A percentile compares a stretch with the other conserved stretches of the same genome.
Evolutionary conservation across 2,329 filamentous ascomycete species (phyloP).

Genomic region (Apiospora pterosperma): DNA sequence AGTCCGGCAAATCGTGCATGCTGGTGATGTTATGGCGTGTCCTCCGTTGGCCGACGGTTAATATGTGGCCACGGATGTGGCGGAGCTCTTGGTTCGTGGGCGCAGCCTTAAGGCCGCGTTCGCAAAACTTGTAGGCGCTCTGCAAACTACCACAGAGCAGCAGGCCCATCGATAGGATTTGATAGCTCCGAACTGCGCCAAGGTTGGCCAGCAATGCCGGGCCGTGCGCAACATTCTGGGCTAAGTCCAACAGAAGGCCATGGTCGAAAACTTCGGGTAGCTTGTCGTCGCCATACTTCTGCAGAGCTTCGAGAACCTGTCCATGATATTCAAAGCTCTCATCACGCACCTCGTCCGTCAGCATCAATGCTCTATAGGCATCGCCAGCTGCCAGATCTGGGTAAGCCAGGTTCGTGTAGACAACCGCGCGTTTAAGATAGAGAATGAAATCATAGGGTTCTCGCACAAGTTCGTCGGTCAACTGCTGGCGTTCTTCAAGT

Average conservation of each 20-base stretch:
- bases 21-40: slow-evolving; percentile 44
- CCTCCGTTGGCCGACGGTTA: slow-evolving; percentile 46
- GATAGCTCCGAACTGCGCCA: slow-evolving; percentile 54
- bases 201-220: slow-evolving; percentile 29
- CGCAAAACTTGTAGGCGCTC: slow-evolving; percentile 64
- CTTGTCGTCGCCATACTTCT: slow-evolving; percentile 31
- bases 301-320: slow-evolving; percentile 53
- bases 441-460: slow-evolving; percentile 60
- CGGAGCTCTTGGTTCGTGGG: slow-evolving; percentile 54
- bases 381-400: slow-evolving; percentile 87
- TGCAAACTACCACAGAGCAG: slow-evolving; percentile 65
- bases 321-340: slow-evolving; percentile 83
- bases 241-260: slow-evolving; percentile 34
- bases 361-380: slow-evolving; percentile 83
- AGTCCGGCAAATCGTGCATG: slow-evolving; percentile 60
- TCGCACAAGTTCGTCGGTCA: slow-evolving; percentile 52
- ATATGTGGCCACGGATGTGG: slow-evolving; percentile 51
- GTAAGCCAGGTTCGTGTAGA: slow-evolving; percentile 75
- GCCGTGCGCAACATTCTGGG: slow-evolving; percentile 7
- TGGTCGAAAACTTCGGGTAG: slow-evolving; percentile 44
- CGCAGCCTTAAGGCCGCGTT: slow-evolving; percentile 54
- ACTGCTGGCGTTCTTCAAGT: slow-evolving; percentile 50
- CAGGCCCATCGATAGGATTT: slow-evolving; percentile 54
- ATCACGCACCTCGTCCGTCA: slow-evolving; percentile 76
- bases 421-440: slow-evolving; percentile 65